Conservation (phyloP, 805 yeast genomes). For the Cyberlindnera mississippiensis region DNA sequence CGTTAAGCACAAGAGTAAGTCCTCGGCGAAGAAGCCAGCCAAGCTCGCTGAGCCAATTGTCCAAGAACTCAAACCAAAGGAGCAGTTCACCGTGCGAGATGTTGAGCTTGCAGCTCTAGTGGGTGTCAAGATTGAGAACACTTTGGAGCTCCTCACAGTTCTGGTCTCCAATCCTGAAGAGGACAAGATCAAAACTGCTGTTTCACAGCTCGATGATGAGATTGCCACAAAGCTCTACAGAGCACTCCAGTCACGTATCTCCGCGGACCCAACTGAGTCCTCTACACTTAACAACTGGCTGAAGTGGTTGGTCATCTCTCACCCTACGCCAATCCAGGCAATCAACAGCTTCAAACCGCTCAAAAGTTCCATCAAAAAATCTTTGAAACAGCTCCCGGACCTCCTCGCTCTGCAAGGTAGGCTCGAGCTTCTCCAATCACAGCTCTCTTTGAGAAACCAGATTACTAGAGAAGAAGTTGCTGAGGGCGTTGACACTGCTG, state of each 20-base stretch:
- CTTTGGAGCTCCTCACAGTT: conserved; percentile 25
- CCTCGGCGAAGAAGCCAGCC: not conserved
- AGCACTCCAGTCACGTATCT: conserved; percentile 41
- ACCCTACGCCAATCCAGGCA: conserved; percentile 42
- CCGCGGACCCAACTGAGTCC: conserved; percentile 42
- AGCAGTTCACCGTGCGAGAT: conserved; percentile 25
- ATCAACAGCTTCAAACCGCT: conserved; percentile 44
- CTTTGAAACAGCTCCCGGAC: conserved; percentile 56
- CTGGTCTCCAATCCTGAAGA: conserved; percentile 32
- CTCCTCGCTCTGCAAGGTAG: conserved; percentile 84
- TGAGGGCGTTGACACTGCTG: conserved; percentile 26
- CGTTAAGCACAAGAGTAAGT: conserved; percentile 19
- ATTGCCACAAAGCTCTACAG: conserved; percentile 43
- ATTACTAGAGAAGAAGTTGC: conserved; percentile 36
- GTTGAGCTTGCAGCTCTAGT: conserved; percentile 17
- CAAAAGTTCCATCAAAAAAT: conserved; percentile 52
- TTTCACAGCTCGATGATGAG: conserved; percentile 36
- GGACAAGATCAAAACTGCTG: conserved; percentile 37
- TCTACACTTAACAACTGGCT: conserved; percentile 56
- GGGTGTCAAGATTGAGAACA: conserved; percentile 19
- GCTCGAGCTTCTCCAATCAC: conserved; percentile 70
- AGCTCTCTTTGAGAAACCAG: conserved; percentile 63
- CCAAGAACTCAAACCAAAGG: conserved; percentile 25
- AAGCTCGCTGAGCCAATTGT: conserved; percentile 28
- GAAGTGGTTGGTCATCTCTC: conserved; percentile 70